Conservation (phyloP, 1,284 basidiomycete genomes). For the Sporisorium sorghi region DNA sequence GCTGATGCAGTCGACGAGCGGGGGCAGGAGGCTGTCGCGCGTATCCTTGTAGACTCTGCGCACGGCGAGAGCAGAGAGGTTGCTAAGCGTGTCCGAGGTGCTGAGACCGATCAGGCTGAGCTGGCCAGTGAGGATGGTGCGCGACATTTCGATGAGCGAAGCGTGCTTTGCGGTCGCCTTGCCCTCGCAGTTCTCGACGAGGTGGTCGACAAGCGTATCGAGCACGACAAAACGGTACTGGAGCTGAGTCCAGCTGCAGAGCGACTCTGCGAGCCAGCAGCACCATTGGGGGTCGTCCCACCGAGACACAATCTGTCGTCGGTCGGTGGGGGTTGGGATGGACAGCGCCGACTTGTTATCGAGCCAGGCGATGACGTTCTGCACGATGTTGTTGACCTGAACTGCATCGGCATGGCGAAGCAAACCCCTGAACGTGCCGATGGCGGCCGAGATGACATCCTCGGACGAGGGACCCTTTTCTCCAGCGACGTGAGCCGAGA, state of each 20-base stretch:
- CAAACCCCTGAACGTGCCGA: conserved; percentile 80
- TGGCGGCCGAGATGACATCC: conserved; percentile 81
- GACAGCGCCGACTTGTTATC: conserved; percentile 50
- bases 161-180: conserved; percentile 75
- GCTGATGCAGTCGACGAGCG: conserved; percentile 82
- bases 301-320: conserved; percentile 65
- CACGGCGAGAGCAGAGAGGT: conserved; percentile 76
- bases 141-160: conserved; percentile 83
- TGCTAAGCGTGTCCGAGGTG: conserved; percentile 83
- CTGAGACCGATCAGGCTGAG: conserved; percentile 88
- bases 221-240: conserved; percentile 93
- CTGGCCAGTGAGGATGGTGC: conserved; percentile 81
- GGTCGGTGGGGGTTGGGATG: conserved; percentile 27
- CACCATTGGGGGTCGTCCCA: conserved; percentile 83
- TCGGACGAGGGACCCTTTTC: conserved; percentile 82
- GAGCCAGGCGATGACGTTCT: conserved; percentile 74
- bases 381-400: conserved; percentile 78
- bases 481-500: conserved; percentile 86
- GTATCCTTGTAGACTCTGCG: conserved; percentile 74
- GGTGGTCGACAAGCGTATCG: conserved; percentile 82
- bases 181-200: conserved; percentile 78
- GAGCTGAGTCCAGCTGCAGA: conserved; percentile 86
- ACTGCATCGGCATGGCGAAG: conserved; percentile 81
- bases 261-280: conserved; percentile 82
- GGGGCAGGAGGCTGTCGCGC: conserved; percentile 77